phyloP scores from a whole-genome alignment of 1,284 basidiomycete genomes.

The Lentinula novae-zelandiae region DNA sequence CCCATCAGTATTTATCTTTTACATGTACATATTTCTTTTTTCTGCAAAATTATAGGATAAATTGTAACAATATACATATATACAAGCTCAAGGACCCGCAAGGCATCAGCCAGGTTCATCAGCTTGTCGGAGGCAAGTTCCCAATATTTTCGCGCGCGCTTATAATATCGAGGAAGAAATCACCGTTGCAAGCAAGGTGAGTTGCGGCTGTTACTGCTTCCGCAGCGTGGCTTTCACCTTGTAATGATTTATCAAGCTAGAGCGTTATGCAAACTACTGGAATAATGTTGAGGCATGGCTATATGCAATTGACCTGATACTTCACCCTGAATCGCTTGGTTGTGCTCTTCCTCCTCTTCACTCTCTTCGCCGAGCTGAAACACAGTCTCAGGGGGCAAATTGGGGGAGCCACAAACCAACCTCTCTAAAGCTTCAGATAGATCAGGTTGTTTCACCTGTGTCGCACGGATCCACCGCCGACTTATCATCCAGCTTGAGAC shows the following conservation, averaged over 20 bases:
- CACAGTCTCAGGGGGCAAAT: constrained; percentile 45
- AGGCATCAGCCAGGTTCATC: no score
- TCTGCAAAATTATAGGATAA: no score
- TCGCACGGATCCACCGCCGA: constrained; percentile 48
- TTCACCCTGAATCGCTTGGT: constrained; percentile 12
- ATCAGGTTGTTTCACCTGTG: constrained; percentile 41
- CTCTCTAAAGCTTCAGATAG: constrained; percentile 37
- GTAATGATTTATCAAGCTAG: constrained; percentile 16
- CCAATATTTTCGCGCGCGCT: no score
- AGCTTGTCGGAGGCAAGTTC: no score
- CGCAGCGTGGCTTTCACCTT: no score
- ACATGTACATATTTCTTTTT: no score
- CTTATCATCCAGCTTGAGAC: constrained; percentile 74
- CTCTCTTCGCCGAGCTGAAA: constrained; percentile 54
- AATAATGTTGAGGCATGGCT: constrained; percentile 21
- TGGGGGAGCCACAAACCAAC: constrained; percentile 40
- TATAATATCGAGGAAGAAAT: no score
- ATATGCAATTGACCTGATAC: not conserved
- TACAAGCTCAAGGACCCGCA: no score
- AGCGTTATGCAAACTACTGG: constrained; percentile 28
- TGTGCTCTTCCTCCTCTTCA: constrained; percentile 28
- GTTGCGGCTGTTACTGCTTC: no score
- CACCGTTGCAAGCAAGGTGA: no score
- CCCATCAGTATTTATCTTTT: no score
- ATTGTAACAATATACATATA: no score